Evolutionary conservation across 495 filamentous ascomycete species (phyloP).

Genomic region (Penicillium soppii): DNA sequence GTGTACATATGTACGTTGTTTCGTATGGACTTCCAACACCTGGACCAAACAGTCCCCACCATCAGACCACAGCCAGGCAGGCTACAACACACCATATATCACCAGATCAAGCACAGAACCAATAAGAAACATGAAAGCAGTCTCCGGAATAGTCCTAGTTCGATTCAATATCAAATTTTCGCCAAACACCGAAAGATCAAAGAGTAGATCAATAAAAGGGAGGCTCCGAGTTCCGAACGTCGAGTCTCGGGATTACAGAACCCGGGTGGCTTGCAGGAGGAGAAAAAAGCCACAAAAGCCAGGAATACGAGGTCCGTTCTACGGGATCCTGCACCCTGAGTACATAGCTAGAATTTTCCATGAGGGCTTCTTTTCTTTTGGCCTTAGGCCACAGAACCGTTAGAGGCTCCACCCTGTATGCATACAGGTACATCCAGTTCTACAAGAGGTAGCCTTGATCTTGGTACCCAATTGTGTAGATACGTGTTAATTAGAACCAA

Average conservation of each 20-base stretch:
- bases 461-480: not conserved
- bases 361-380: not conserved
- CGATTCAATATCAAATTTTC: no score
- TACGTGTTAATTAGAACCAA: not conserved
- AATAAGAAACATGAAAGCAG: no score
- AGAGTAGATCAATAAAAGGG: no score
- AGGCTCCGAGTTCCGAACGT: not conserved
- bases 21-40: no score
- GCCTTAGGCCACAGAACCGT: not conserved
- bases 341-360: slow-evolving; percentile 4
- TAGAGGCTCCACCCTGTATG: not conserved
- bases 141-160: no score
- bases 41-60: no score
- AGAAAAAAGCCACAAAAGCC: no score
- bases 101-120: no score
- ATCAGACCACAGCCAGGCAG: no score
- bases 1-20: no score
- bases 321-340: not conserved
- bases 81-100: no score
- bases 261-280: not conserved
- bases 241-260: not conserved
- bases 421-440: not conserved
- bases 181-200: no score
- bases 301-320: not conserved
- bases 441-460: not conserved